Evolutionary conservation across 1,284 basidiomycete species (phyloP), one percentile per base, ranked within the genome.

Genomic region (Paramarasmius palmivorus): DNA sequence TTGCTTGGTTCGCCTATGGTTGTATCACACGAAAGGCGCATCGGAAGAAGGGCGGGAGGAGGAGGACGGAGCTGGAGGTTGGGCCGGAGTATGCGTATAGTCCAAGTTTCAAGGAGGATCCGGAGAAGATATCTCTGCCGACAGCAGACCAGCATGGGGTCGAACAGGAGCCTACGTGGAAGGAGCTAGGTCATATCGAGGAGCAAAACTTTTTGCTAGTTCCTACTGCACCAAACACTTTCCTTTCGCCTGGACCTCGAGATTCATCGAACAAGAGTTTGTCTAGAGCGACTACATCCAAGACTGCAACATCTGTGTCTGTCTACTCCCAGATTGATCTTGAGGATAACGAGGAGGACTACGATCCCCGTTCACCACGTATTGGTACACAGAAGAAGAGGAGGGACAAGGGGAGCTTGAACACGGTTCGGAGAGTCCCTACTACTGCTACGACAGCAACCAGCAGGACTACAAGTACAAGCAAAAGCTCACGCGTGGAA

Each of bases 1-100:
- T 58, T 4, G 59, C 60, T 1, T 72, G 69, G 70, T 47, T 68
- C 17, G 36, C 64, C 10, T 68, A 66, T 46, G 65, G 67, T 1
- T 68, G 64, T 48, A 59, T 59, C 15, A 66, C 60, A 17, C 59
- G 65, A 15, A 59, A 59, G 32, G 59, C 56, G 2, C 60, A 15
- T n/a, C 35, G 20, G 22, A 26, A 25, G n/a, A 45, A 44, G 35
- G 32, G 23, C 32, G 38, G 46, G n/a, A 46, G 39, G 35, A 48
- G 38, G 15, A 44, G 54, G 20, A 54, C 52, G 34, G 55, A 57
- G 25, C 17, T 57, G 22, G 52, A 57, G 17, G 49, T 50, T 23
- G 49, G 49, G 8, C 55, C 55, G 4, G 48, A 42, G 34, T 57
- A 57, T 44, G 50, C 42, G 20, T 29, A 39, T 14, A 39, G 36